These are phyloP conservation scores for Elsinoe australis DNA, from an alignment of 2,329 filamentous ascomycete species.

Conservation along the genomic window DNA sequence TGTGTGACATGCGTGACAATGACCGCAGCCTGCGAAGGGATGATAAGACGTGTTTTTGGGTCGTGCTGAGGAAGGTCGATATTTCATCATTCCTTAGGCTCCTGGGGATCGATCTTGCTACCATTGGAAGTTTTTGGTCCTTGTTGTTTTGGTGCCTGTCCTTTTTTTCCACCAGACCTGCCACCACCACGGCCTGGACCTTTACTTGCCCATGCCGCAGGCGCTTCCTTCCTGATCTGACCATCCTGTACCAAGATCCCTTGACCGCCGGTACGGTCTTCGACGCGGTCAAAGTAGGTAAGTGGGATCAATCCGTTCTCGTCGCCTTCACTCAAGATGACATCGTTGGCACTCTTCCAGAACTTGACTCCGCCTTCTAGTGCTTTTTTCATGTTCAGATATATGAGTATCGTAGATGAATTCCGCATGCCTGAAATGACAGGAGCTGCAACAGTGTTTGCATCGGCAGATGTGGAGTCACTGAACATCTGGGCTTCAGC, in stretches of 20 bases:
- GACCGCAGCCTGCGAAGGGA: background rate
- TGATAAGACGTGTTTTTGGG: too few species aligned
- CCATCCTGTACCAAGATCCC: slow-evolving; percentile 66
- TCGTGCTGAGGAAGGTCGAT: too few species aligned
- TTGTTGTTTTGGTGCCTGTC: too few species aligned
- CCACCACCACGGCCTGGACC: slow-evolving; percentile 32
- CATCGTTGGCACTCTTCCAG: slow-evolving; percentile 46
- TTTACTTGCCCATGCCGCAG: slow-evolving; percentile 44
- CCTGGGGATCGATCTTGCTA: too few species aligned
- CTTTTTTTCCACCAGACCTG: slow-evolving; percentile 24
- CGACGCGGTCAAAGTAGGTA: slow-evolving; percentile 64
- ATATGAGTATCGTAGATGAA: slow-evolving; percentile 59
- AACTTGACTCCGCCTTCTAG: slow-evolving; percentile 63
- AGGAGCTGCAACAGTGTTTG: slow-evolving; percentile 45
- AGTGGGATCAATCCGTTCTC: slow-evolving; percentile 56
- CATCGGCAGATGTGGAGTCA: slow-evolving; percentile 27
- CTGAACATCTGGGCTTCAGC: slow-evolving; percentile 20
- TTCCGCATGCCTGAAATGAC: slow-evolving; percentile 47
- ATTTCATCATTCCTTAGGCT: too few species aligned
- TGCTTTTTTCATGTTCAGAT: slow-evolving; percentile 70
- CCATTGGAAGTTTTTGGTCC: too few species aligned
- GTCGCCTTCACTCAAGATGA: slow-evolving; percentile 42
- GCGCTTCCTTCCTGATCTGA: slow-evolving; percentile 58
- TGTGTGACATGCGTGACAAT: background rate
- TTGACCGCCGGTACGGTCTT: slow-evolving; percentile 51